Evolutionary conservation across 371 early-diverging fungal genomes (phyloP), one percentile per base, ranked within the genome.

Genomic region (Apophysomyces trapeziformis): DNA sequence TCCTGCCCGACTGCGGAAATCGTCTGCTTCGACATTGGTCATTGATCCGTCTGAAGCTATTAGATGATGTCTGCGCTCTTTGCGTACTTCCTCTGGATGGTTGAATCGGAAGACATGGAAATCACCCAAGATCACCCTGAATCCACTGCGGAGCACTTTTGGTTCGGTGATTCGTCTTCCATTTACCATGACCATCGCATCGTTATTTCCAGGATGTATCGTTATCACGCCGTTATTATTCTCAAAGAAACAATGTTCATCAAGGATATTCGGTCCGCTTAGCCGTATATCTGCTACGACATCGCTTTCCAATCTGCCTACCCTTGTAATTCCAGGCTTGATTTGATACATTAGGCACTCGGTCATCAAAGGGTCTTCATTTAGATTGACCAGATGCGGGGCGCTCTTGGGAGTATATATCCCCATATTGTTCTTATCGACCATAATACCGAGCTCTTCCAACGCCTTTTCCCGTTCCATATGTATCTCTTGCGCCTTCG

Each of bases 291-390:
- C 92, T 7, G 87, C 86, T 41, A 67, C 7, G 16, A 58, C 61
- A 1, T 71, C 44, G 3, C 81, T 79, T 14, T 80, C 87, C n/a
- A 82, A 41, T 35, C 75, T 68, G 6, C 95, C 96, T 0, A 94
- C 94, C 0, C 75, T 70, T 0, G 94, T 93, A 11, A 75, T 74
- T 14, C 95, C 95, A 4, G 85, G 85, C 61, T 91, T 91, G 61
- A 96, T 80, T 61, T 90, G 90, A 70, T 95, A 95, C 45, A 96
- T 88, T 11, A 96, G 71, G 60, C 94, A 94, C 70, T 96, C 93
- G 7, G 91, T 88, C 91, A 93, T 90, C 18, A 92, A 82, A 16
- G 95, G 94, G 71, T 96, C 94, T 64, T 95, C 95, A 65, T 90
- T 93, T 46, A 94, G 78, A 64, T 95, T 96, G 63, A 95, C 90